Evolutionary conservation across 768 basidiomycete genomes (phyloP), one percentile per base, ranked within the genome.

Genomic region (Boletus tylopilopsis): DNA sequence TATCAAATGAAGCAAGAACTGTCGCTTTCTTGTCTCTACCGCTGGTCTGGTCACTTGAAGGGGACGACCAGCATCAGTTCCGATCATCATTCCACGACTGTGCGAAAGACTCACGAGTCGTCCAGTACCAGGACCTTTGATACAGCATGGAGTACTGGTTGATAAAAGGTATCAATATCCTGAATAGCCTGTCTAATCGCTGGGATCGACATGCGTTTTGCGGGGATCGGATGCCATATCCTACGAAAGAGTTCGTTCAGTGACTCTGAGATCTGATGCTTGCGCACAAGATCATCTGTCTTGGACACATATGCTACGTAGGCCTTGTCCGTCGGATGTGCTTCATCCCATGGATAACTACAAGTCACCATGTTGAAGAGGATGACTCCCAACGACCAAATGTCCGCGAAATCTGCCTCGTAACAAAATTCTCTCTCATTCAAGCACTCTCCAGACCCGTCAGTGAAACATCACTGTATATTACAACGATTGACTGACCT

Each of bases 331-430:
- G 16, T 19, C 11, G 4, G 16, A 0, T 16, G 34, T 1, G 61
- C 58, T 29, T 47, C 53, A 7, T 53, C 49, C 58, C 61, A 64
- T 10, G 61, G 58, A 19, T 25, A 53, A n/a, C 25, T 24, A 11
- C 81, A 81, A 47, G 84, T 84, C 43, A 88, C 81, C 71, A 95
- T 81, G 69, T 91, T 94, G 62, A 85, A 80, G 43, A 95, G 79
- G 55, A 95, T 88, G 45, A 95, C 76, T 13, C 85, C 87, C 18
- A 88, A 65, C 13, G 86, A 75, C 87, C 87, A 89, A 51, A 87
- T 73, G 55, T 89, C 86, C 16, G 22, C 75, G 24, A 62, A 22
- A 38, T 51, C 49, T 1, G 56, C 51, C 18, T 64, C 54, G 32
- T 58, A 58, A 2, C 9, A 37, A 5, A 42, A 53, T 50, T 71